Base-by-base conservation (phyloP, 176 grass and related monocot species). In the Oryza glaberrima region DNA sequence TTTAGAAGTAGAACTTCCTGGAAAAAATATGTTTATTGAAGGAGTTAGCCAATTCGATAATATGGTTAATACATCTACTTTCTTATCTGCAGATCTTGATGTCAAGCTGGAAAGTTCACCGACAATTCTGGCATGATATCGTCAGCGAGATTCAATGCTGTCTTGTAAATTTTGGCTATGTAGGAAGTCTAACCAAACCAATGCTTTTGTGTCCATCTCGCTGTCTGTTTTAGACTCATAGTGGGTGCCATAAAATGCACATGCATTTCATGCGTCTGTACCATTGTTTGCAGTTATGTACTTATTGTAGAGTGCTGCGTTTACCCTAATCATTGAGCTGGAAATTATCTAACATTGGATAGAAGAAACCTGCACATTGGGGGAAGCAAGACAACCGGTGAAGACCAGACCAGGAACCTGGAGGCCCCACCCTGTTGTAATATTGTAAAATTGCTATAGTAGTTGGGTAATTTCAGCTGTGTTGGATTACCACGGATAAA, bases 101-200 rank as follows among this genome's bases (percentile, higher is more conserved):
- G 77, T 58, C 23, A 84, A 66, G 80, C 81, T 67, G 77, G 80
- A 66, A 91, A 90, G 79, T 70, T 80, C 51, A 63, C 43, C 28
- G 78, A 87, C 79, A 70, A 88, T 84, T 87, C 34, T 87, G 56
- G 65, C 72, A 20, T 56, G 45, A 80, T 80, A 87, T 76, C 69
- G 70, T 70, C 35, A 23, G 46, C 63, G 9, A 41, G 75, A 89
- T 78, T 67, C 38, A 22, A 22, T 52, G 71, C 77, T 63, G 80
- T 83, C 51, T 9, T 88, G 89, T 91, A 91, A 80, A 88, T 91
- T 91, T 84, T 88, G 85, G 85, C 70, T 41, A 81, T 84, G 48
- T 91, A 91, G 85, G 76, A 77, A 77, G 76, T 74, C 89, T 81
- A 84, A 88, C 77, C 72, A 67, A 84, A 88, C 77, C 72, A 58